phyloP scores from a whole-genome alignment of 2,329 filamentous ascomycete species.

The Beauveria australis region DNA sequence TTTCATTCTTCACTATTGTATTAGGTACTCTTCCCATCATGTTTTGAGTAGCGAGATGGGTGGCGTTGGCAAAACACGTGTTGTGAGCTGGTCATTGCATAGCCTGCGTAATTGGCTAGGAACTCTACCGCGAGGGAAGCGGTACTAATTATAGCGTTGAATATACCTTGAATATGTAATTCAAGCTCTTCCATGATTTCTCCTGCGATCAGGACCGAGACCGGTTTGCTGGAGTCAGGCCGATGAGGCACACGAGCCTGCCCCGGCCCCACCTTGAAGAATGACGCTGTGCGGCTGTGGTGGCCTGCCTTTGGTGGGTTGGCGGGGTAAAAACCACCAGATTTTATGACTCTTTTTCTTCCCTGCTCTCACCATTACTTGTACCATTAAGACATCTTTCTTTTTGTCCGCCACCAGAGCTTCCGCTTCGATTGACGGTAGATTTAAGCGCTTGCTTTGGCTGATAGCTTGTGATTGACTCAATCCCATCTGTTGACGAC shows the following conservation, averaged over 20 bases:
- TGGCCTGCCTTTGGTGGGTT: background rate
- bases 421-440: background rate
- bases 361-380: background rate
- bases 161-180: background rate
- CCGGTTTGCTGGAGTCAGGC: background rate
- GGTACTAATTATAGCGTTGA: conserved; percentile 7
- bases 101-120: conserved; percentile 6
- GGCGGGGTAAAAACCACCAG: conserved; percentile 8
- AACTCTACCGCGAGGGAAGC: background rate
- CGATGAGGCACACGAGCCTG: background rate
- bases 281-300: background rate
- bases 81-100: background rate
- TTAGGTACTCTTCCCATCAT: background rate
- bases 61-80: conserved; percentile 4
- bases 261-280: background rate
- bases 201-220: background rate
- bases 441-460: background rate
- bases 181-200: background rate
- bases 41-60: conserved; percentile 7
- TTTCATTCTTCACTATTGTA: background rate
- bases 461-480: background rate
- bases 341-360: conserved; percentile 9
- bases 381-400: background rate
- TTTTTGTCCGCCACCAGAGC: background rate
- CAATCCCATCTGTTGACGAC: background rate